These are phyloP conservation scores for Cucumis sativus DNA, from an alignment of 306 rosid species.

Conservation along the genomic window Cucumber_9930_V3 NC_026657.2:12736001-12736500, in stretches of 20 bases:
- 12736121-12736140: slow-evolving; percentile 55
- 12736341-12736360: slow-evolving; percentile 74
- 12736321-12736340: slow-evolving; percentile 57
- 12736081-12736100: slow-evolving; percentile 80
- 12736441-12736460: slow-evolving; percentile 28
- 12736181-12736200: slow-evolving; percentile 55
- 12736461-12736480: slow-evolving; percentile 43
- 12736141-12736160: slow-evolving; percentile 62
- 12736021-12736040: slow-evolving; percentile 77
- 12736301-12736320: slow-evolving; percentile 41
- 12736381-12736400: slow-evolving; percentile 39
- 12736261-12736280: slow-evolving; percentile 52
- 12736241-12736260: slow-evolving; percentile 64
- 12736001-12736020: slow-evolving; percentile 48
- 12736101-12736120: slow-evolving; percentile 65
- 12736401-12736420: slow-evolving; percentile 69
- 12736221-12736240: slow-evolving; percentile 72
- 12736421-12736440: slow-evolving; percentile 42
- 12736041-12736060: slow-evolving; percentile 50
- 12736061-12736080: slow-evolving; percentile 46
- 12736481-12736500: slow-evolving; percentile 52
- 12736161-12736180: slow-evolving; percentile 72
- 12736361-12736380: slow-evolving; percentile 71
- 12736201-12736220: slow-evolving; percentile 67
- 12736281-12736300: slow-evolving; percentile 76